phyloP scores from a whole-genome alignment of 2,329 filamentous ascomycete species.

The Aplosporella prunicola region DNA sequence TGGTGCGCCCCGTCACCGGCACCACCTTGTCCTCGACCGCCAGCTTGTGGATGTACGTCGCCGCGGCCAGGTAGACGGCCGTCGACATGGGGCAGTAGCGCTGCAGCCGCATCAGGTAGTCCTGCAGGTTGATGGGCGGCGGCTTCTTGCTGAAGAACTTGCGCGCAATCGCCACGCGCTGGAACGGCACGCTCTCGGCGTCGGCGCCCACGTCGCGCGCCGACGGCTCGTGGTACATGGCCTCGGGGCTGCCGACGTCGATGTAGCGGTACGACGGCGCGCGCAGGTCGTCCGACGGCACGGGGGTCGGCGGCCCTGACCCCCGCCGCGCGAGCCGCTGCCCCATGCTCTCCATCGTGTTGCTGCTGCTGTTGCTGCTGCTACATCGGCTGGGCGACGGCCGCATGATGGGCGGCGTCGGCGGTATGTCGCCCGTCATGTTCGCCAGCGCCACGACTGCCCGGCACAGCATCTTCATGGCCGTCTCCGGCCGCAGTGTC shows the following conservation, averaged over 20 bases:
- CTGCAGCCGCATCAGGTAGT: constrained; percentile 81
- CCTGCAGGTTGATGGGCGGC: constrained; percentile 70
- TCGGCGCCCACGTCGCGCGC: constrained; percentile 47
- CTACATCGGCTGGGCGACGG: constrained; percentile 45
- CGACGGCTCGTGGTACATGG: constrained; percentile 39
- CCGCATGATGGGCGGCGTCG: constrained; percentile 60
- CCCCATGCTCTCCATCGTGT: constrained; percentile 7
- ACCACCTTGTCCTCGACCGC: constrained; percentile 65
- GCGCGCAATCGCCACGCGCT: constrained; percentile 76
- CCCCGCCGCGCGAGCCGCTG: constrained; percentile 23
- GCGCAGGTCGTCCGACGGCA: constrained; percentile 32
- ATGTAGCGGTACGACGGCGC: constrained; percentile 26
- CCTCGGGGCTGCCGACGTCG: constrained; percentile 41
- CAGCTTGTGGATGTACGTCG: constrained; percentile 76
- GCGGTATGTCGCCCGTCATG: constrained; percentile 68
- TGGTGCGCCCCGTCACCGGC: constrained; percentile 71
- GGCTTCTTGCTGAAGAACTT: constrained; percentile 89
- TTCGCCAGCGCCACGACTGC: constrained; percentile 51
- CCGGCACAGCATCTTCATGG: constrained; percentile 68
- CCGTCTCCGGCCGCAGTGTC: constrained; percentile 60
- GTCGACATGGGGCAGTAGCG: constrained; percentile 89
- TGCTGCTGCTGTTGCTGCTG: constrained; percentile 18
- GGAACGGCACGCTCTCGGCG: constrained; percentile 62
- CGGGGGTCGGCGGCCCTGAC: constrained; percentile 30
- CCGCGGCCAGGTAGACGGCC: constrained; percentile 83